phyloP scores from a whole-genome alignment of 78 protist genomes.

The Dictyostelium citrinum region DNA sequence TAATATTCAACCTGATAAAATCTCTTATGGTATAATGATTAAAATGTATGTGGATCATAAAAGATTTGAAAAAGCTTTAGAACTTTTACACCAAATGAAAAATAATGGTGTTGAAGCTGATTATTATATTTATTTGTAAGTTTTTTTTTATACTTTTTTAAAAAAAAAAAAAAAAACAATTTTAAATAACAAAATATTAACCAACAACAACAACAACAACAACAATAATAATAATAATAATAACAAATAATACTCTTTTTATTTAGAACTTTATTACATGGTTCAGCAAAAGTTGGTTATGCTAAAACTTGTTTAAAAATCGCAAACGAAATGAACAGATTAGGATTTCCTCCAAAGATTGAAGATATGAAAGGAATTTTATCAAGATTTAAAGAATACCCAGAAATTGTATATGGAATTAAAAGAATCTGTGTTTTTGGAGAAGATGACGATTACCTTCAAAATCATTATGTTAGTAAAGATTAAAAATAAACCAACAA shows the following conservation, averaged over 20 bases:
- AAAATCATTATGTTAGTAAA: not conserved
- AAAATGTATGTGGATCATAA: not conserved
- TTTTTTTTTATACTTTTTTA: no score
- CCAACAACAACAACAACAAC: not conserved
- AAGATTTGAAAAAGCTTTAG: conserved; percentile 30
- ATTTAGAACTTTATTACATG: conserved; percentile 20
- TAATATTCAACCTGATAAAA: not conserved
- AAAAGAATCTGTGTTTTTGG: not conserved
- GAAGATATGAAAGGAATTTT: conserved; percentile 15
- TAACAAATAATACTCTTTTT: not conserved
- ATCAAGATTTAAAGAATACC: conserved; percentile 3
- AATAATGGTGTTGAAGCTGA: conserved; percentile 6
- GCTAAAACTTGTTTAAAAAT: conserved; percentile 56
- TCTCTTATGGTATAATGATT: conserved; percentile 25
- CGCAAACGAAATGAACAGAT: conserved; percentile 25
- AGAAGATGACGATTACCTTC: not conserved
- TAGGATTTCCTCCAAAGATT: conserved; percentile 40
- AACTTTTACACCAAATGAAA: conserved; percentile 26
- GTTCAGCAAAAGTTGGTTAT: conserved; percentile 60
- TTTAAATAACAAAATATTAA: no score
- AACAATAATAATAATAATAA: not conserved
- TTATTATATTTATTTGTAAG: conserved; percentile 36
- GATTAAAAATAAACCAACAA: not conserved
- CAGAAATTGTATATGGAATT: conserved; percentile 5
- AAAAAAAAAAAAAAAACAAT: not conserved